Conservation (phyloP, 2,329 filamentous ascomycete species). For the Neopestalotiopsis rosae region DNA sequence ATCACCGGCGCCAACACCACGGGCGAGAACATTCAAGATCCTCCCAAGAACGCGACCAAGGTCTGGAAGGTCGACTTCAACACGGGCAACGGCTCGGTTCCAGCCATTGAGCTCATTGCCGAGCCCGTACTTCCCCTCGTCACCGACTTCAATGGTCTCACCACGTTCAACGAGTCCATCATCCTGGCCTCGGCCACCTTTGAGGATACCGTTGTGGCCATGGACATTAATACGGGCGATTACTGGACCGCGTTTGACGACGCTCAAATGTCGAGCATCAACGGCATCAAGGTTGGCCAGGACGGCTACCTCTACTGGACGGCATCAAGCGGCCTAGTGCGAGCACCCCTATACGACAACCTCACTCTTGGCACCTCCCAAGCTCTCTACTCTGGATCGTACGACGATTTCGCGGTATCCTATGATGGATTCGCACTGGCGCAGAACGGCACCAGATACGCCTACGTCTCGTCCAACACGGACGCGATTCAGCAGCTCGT, state of each 20-base stretch:
- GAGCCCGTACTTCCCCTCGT: not conserved
- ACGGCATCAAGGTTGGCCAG: not conserved
- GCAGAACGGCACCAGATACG: not conserved
- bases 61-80: constrained; percentile 5
- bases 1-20: constrained; percentile 1
- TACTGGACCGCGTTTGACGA: constrained; percentile 1
- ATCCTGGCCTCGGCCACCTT: constrained; percentile 10
- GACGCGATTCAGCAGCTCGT: constrained; percentile 7
- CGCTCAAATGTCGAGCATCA: not conserved
- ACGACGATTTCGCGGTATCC: not conserved
- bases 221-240: constrained; percentile 3
- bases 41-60: not conserved
- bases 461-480: not conserved
- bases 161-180: constrained; percentile 6
- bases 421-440: not conserved
- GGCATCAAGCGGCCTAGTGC: not conserved
- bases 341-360: not conserved
- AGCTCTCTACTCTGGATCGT: not conserved
- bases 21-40: not conserved
- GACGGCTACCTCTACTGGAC: constrained; percentile 10
- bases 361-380: not conserved
- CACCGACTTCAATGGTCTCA: constrained; percentile 5
- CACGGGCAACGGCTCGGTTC: not conserved
- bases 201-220: constrained; percentile 3
- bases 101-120: not conserved